phyloP scores from a whole-genome alignment of 768 basidiomycete species.

The Suillus clintonianus region DNA sequence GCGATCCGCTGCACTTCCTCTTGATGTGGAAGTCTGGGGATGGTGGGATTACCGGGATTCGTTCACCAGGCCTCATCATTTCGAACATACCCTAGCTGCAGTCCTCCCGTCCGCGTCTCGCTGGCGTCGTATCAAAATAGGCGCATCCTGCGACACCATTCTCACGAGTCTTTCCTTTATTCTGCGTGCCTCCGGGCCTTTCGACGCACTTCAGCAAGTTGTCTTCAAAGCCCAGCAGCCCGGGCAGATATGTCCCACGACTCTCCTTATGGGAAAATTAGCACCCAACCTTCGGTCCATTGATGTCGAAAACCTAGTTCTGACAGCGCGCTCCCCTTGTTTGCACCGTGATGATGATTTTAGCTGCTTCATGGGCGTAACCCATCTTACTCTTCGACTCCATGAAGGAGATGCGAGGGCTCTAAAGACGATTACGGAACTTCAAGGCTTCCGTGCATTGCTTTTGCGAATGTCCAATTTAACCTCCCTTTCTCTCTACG shows the following conservation, averaged over 20 bases:
- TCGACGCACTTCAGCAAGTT: constrained; percentile 28
- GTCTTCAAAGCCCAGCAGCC: constrained; percentile 31
- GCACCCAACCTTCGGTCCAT: constrained; percentile 24
- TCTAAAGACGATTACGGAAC: constrained; percentile 29
- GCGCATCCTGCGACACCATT: constrained; percentile 28
- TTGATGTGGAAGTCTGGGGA: constrained; percentile 28
- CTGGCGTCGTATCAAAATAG: constrained; percentile 30
- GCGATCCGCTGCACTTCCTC: constrained; percentile 7
- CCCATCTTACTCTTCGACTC: constrained; percentile 29
- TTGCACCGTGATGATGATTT: constrained; percentile 15
- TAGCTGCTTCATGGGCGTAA: constrained; percentile 20
- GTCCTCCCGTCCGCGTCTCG: constrained; percentile 27
- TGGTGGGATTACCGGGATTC: constrained; percentile 34
- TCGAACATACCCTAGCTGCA: constrained; percentile 25
- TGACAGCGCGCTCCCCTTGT: constrained; percentile 20
- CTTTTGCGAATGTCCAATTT: constrained; percentile 22
- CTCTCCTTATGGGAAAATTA: constrained; percentile 22
- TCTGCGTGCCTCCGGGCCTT: constrained; percentile 17
- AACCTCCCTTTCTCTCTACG: constrained; percentile 27
- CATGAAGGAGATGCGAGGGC: constrained; percentile 29
- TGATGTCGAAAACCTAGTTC: constrained; percentile 29
- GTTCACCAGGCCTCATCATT: constrained; percentile 18
- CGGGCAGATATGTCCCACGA: constrained; percentile 27
- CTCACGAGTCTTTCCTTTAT: constrained; percentile 31
- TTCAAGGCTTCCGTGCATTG: constrained; percentile 26